Evolutionary conservation across 2,329 filamentous ascomycete species (phyloP).

Genomic region (Alternaria viburni): DNA sequence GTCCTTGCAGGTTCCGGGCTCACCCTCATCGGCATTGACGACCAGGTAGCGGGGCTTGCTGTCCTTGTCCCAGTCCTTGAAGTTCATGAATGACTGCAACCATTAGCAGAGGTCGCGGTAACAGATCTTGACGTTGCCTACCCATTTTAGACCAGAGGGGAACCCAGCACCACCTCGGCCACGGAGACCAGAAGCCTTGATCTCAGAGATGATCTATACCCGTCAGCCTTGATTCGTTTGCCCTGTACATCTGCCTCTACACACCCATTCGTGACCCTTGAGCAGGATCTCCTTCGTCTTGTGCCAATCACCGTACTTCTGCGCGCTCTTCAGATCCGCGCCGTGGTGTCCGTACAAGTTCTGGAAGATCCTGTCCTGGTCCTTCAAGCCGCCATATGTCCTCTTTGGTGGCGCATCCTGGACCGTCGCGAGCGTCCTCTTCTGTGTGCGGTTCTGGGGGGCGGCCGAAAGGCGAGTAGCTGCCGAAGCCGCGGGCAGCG

Average conservation of each 20-base stretch:
- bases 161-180: constrained; percentile 98
- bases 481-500: constrained; percentile 49
- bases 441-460: constrained; percentile 56
- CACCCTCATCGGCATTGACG: constrained; percentile 98
- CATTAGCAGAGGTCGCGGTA: constrained; percentile 23
- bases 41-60: constrained; percentile 94
- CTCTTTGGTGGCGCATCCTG: constrained; percentile 62
- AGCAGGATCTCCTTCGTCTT: constrained; percentile 98
- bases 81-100: constrained; percentile 96
- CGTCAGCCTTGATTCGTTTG: constrained; percentile 23
- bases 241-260: constrained; percentile 7
- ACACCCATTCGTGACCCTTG: constrained; percentile 94
- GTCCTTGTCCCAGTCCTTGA: constrained; percentile 99
- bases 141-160: constrained; percentile 98
- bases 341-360: constrained; percentile 96
- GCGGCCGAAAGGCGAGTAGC: constrained; percentile 51
- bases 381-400: constrained; percentile 84
- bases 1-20: constrained; percentile 99
- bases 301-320: constrained; percentile 99
- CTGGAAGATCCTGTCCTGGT: constrained; percentile 99
- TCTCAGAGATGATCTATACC: constrained; percentile 84
- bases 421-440: constrained; percentile 71
- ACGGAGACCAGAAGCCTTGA: constrained; percentile 94
- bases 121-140: constrained; percentile 52
- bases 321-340: constrained; percentile 87